Percentiles rank a stretch among this genome's conserved stretches.
phyloP scores from a whole-genome alignment of 805 yeast species.

The Saccharomyces jurei region DNA sequence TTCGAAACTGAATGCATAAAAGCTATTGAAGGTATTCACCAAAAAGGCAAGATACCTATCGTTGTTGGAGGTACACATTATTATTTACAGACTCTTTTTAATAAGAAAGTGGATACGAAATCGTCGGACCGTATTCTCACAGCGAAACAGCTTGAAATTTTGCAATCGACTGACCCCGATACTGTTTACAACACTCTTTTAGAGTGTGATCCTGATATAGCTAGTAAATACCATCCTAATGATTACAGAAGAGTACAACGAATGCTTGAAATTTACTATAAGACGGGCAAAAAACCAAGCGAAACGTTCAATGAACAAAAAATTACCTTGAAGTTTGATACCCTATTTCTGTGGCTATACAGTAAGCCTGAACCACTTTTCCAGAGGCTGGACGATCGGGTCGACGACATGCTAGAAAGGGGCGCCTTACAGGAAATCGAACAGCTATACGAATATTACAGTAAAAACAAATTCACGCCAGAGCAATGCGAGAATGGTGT shows the following conservation, averaged over 20 bases:
- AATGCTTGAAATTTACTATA: conserved; percentile 70
- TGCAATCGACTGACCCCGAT: conserved; percentile 40
- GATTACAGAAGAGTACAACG: conserved; percentile 72
- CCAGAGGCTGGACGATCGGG: conserved; percentile 63
- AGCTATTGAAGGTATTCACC: conserved; percentile 56
- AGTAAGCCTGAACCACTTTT: conserved; percentile 52
- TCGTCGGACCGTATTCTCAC: conserved; percentile 14
- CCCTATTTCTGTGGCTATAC: conserved; percentile 76
- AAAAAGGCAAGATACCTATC: conserved; percentile 69
- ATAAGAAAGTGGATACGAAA: conserved; percentile 37
- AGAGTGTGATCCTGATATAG: conserved; percentile 59
- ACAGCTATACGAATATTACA: conserved; percentile 44
- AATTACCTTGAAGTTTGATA: conserved; percentile 47
- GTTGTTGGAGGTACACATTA: conserved; percentile 96
- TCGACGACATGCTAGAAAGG: conserved; percentile 66
- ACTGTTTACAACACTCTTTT: conserved; percentile 37
- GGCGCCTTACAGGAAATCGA: conserved; percentile 70
- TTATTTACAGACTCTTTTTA: conserved; percentile 72
- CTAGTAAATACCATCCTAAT: conserved; percentile 83
- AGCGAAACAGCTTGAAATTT: conserved; percentile 33
- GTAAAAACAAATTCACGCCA: conserved; percentile 19
- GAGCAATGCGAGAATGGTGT: conserved; percentile 62
- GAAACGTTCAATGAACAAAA: conserved; percentile 61
- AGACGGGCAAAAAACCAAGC: conserved; percentile 62
- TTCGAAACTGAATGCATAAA: conserved; percentile 64